Percentiles rank a stretch among this genome's conserved stretches.
Conservation (phyloP, 805 yeast species). For the Metschnikowia similis region DNA sequence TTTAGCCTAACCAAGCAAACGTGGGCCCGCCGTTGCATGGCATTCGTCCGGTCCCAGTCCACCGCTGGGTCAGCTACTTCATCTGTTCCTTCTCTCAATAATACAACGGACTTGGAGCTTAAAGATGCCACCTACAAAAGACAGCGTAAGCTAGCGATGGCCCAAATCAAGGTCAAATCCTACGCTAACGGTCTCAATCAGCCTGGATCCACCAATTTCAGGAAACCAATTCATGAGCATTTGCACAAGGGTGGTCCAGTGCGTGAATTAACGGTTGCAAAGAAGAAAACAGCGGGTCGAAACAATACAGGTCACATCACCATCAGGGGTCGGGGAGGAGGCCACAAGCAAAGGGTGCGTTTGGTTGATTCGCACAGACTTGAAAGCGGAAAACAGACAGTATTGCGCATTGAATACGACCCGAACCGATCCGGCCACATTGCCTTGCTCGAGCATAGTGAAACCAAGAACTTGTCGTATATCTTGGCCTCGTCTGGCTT, state of each 20-base stretch:
- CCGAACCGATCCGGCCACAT: constrained; percentile 93
- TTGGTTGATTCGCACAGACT: constrained; percentile 71
- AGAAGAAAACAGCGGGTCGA: constrained; percentile 79
- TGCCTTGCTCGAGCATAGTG: constrained; percentile 70
- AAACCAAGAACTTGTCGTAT: constrained; percentile 63
- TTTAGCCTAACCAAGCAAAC: constrained; percentile 14
- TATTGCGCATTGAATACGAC: constrained; percentile 88
- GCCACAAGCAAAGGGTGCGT: constrained; percentile 85
- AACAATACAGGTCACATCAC: constrained; percentile 85
- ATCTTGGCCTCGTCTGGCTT: constrained; percentile 89
- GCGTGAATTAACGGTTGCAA: constrained; percentile 67
- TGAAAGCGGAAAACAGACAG: constrained; percentile 69
- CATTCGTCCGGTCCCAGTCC: constrained; percentile 15
- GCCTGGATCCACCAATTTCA: constrained; percentile 86
- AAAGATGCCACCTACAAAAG: constrained; percentile 70
- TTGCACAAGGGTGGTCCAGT: constrained; percentile 83
- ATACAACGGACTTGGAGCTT: constrained; percentile 68
- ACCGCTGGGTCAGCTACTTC: constrained; percentile 5
- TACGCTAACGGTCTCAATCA: constrained; percentile 68
- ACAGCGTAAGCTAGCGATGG: constrained; percentile 69
- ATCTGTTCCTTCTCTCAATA: constrained; percentile 19
- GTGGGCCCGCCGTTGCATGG: constrained; percentile 12
- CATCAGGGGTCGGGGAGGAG: constrained; percentile 95
- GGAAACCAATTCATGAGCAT: constrained; percentile 82
- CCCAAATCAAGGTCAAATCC: constrained; percentile 65